Percentiles rank a stretch among this genome's conserved stretches.
phyloP scores from a whole-genome alignment of 768 basidiomycete species.

The Zangia roseola region DNA sequence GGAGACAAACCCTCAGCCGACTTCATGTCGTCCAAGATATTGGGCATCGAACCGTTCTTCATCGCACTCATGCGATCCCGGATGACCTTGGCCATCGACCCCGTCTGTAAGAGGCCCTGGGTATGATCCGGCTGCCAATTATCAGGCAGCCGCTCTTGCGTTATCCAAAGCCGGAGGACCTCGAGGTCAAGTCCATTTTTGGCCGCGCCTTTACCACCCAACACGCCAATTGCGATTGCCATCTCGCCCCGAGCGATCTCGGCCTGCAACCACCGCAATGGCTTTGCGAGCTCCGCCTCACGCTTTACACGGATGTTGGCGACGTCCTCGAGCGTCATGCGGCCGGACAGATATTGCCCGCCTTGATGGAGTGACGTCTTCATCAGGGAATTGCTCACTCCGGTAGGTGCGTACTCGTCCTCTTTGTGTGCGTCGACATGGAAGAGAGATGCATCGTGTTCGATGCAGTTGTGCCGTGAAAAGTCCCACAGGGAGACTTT shows the following conservation, averaged over 20 bases:
- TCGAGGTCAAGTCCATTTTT: slow-evolving; percentile 46
- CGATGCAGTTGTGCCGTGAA: slow-evolving; percentile 48
- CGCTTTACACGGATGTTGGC: slow-evolving; percentile 51
- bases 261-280: slow-evolving; percentile 44
- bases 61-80: slow-evolving; percentile 29
- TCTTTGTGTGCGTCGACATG: slow-evolving; percentile 45
- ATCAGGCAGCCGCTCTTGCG: slow-evolving; percentile 51
- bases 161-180: slow-evolving; percentile 51
- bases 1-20: background rate
- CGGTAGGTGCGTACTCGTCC: slow-evolving; percentile 46
- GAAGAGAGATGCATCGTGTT: slow-evolving; percentile 61
- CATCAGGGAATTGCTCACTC: slow-evolving; percentile 41
- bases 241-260: slow-evolving; percentile 69
- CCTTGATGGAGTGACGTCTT: slow-evolving; percentile 40
- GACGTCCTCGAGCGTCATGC: slow-evolving; percentile 36
- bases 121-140: slow-evolving; percentile 35
- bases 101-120: slow-evolving; percentile 28
- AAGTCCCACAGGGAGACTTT: slow-evolving; percentile 38
- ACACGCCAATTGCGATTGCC: slow-evolving; percentile 57
- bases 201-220: slow-evolving; percentile 32
- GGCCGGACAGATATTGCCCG: slow-evolving; percentile 22
- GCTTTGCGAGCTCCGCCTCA: slow-evolving; percentile 38
- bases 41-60: slow-evolving; percentile 9
- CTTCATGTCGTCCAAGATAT: slow-evolving; percentile 19
- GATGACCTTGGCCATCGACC: slow-evolving; percentile 24